phyloP scores from a whole-genome alignment of 495 filamentous ascomycete genomes.

The Beverwykella pulmonaria region DNA sequence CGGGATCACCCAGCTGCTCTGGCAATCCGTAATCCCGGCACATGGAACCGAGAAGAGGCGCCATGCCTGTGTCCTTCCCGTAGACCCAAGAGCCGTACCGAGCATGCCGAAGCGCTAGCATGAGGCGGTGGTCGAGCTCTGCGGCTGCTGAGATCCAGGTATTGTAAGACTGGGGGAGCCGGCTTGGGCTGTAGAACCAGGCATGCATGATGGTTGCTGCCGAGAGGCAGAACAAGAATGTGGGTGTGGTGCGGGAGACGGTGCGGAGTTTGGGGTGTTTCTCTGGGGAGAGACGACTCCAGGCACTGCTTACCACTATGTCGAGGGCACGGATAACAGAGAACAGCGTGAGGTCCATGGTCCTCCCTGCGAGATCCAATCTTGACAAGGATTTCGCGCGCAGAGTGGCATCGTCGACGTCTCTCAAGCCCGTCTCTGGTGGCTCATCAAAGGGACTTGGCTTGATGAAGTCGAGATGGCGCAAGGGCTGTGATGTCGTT shows the following conservation, averaged over 20 bases:
- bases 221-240: constrained; percentile 74
- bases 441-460: constrained; percentile 28
- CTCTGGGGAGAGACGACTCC: constrained; percentile 50
- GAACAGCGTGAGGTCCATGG: constrained; percentile 85
- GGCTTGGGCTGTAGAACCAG: constrained; percentile 76
- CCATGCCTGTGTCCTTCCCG: constrained; percentile 76
- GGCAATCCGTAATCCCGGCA: constrained; percentile 74
- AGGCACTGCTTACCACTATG: constrained; percentile 66
- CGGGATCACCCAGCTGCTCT: constrained; percentile 74
- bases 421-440: constrained; percentile 4
- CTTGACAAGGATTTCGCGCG: constrained; percentile 3
- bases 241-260: constrained; percentile 61
- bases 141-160: constrained; percentile 84
- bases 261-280: constrained; percentile 22
- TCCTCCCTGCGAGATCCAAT: constrained; percentile 63
- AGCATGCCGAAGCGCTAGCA: constrained; percentile 71
- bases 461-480: constrained; percentile 9
- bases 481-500: neutral
- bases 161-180: constrained; percentile 74
- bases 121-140: constrained; percentile 75
- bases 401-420: constrained; percentile 5
- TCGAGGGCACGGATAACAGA: constrained; percentile 75
- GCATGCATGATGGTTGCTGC: constrained; percentile 87
- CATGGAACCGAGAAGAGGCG: constrained; percentile 70
- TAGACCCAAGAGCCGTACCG: constrained; percentile 56